phyloP scores from a whole-genome alignment of 495 filamentous ascomycete genomes.

The Glonium stellatum region DNA sequence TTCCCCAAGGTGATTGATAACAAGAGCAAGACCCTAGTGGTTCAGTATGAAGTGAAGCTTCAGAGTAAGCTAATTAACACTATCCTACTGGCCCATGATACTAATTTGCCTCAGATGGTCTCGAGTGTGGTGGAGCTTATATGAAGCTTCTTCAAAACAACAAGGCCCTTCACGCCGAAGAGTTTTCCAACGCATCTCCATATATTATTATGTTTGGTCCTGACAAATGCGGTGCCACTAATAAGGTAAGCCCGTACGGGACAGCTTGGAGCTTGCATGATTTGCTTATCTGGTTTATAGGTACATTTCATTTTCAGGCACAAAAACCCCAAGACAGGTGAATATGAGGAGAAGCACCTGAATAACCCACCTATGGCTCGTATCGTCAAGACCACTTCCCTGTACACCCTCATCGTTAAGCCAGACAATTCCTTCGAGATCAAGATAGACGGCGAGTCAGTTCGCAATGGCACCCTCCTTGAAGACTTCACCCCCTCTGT shows the following conservation, averaged over 20 bases:
- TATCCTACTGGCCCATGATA: background rate
- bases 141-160: constrained; percentile 98
- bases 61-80: constrained; percentile 61
- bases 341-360: constrained; percentile 99
- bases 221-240: constrained; percentile 98
- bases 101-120: constrained; percentile 57
- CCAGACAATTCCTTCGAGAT: constrained; percentile 94
- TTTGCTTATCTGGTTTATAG: constrained; percentile 34
- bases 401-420: constrained; percentile 94
- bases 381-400: constrained; percentile 80
- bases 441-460: constrained; percentile 75
- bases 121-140: constrained; percentile 98
- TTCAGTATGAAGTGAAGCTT: constrained; percentile 99
- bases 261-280: no score
- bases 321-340: constrained; percentile 99
- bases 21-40: constrained; percentile 92
- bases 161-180: constrained; percentile 90
- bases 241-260: constrained; percentile 57
- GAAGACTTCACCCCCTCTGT: constrained; percentile 91
- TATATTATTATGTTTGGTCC: constrained; percentile 99
- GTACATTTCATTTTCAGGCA: constrained; percentile 99
- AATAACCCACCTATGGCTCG: constrained; percentile 73
- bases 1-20: constrained; percentile 95
- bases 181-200: constrained; percentile 95
- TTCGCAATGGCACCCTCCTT: constrained; percentile 83